Evolutionary conservation across 805 yeast genomes (phyloP).

Genomic region (Zygoascus ofunaensis): DNA sequence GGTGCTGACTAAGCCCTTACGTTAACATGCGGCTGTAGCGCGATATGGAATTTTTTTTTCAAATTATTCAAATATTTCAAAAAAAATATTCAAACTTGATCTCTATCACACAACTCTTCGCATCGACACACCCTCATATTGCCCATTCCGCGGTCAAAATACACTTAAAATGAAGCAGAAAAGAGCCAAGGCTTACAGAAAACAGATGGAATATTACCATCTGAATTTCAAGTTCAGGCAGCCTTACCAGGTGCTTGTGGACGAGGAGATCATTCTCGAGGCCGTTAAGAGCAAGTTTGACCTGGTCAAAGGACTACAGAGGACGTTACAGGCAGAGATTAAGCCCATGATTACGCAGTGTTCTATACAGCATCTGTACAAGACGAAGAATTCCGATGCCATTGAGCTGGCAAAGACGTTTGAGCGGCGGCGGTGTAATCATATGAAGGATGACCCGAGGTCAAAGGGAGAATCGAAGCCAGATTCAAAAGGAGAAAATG

Average conservation of each 20-base stretch:
- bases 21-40: too few species aligned
- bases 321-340: conserved; percentile 76
- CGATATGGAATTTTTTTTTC: too few species aligned
- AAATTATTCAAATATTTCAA: too few species aligned
- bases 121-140: too few species aligned
- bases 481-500: conserved; percentile 8
- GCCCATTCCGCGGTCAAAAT: too few species aligned
- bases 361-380: conserved; percentile 79
- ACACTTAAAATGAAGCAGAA: conserved; percentile 73
- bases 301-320: conserved; percentile 65
- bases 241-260: conserved; percentile 81
- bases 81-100: too few species aligned
- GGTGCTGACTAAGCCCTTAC: too few species aligned
- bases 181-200: conserved; percentile 87
- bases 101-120: too few species aligned
- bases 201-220: conserved; percentile 78
- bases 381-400: conserved; percentile 60
- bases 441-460: conserved; percentile 40
- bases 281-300: conserved; percentile 64
- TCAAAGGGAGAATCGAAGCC: conserved; percentile 3
- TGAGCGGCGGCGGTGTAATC: conserved; percentile 92
- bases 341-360: conserved; percentile 95
- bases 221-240: conserved; percentile 87
- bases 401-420: conserved; percentile 71
- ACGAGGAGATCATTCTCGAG: conserved; percentile 63